phyloP scores from a whole-genome alignment of 1,284 basidiomycete species.

The Fomitopsis schrenkii region DNA sequence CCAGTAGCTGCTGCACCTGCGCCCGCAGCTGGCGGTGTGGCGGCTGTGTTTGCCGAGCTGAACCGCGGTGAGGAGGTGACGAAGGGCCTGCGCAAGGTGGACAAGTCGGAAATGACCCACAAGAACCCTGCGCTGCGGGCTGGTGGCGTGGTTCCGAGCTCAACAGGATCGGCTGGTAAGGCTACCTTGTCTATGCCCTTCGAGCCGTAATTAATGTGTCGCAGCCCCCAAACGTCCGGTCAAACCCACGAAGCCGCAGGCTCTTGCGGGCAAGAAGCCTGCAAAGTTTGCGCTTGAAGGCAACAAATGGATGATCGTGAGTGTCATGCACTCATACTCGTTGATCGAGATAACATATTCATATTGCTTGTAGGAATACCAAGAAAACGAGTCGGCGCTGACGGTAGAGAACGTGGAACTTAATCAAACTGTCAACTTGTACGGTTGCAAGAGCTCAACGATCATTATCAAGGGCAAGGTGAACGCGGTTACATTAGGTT shows the following conservation, averaged over 20 bases:
- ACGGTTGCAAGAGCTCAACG: slow-evolving; percentile 88
- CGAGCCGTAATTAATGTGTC: not conserved
- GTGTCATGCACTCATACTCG: slow-evolving; percentile 21
- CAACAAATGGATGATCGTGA: slow-evolving; percentile 90
- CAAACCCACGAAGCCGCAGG: slow-evolving; percentile 79
- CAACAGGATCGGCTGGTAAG: slow-evolving; percentile 16
- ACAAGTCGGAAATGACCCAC: slow-evolving; percentile 97
- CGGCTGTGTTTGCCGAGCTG: slow-evolving; percentile 90
- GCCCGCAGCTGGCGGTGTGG: slow-evolving; percentile 54
- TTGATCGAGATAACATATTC: not conserved
- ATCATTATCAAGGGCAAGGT: slow-evolving; percentile 91
- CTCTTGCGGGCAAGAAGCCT: slow-evolving; percentile 86
- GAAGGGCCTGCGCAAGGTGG: slow-evolving; percentile 89
- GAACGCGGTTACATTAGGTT: slow-evolving; percentile 90
- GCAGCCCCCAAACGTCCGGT: slow-evolving; percentile 58
- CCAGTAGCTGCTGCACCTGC: slow-evolving; percentile 36
- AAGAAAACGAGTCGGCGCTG: slow-evolving; percentile 80
- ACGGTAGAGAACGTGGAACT: slow-evolving; percentile 79
- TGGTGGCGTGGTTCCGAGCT: slow-evolving; percentile 56
- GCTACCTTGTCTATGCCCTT: not conserved
- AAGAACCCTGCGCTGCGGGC: slow-evolving; percentile 91
- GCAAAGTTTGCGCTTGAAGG: slow-evolving; percentile 89
- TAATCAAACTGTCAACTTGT: slow-evolving; percentile 87
- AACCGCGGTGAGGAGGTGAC: slow-evolving; percentile 92
- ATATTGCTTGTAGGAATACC: slow-evolving; percentile 69